Conservation (phyloP, 2,329 filamentous ascomycete genomes). For the Beauveria caledonica region DNA sequence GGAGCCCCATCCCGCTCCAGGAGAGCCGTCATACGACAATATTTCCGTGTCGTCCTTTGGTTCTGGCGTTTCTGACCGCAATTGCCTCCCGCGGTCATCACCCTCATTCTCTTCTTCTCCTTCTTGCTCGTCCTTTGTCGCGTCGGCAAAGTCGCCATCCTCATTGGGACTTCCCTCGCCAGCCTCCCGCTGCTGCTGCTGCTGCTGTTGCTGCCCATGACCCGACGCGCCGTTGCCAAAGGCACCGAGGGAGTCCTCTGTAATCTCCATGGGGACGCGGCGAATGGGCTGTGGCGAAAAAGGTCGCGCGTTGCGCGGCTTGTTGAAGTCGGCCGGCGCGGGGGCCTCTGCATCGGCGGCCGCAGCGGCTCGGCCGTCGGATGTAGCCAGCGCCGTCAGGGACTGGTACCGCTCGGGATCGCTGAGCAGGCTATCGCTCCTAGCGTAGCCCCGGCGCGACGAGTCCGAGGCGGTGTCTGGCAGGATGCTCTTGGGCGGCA, state of each 20-base stretch:
- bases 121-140: constrained; percentile 13
- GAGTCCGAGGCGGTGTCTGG: constrained; percentile 39
- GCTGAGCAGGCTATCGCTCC: constrained; percentile 48
- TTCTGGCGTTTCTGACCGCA: constrained; percentile 3
- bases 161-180: constrained; percentile 10
- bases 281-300: constrained; percentile 51
- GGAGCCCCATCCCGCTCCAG: constrained; percentile 15
- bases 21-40: constrained; percentile 13
- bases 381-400: constrained; percentile 37
- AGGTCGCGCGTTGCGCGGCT: constrained; percentile 45
- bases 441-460: constrained; percentile 29
- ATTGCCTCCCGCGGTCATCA: constrained; percentile 10
- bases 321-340: constrained; percentile 45
- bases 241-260: constrained; percentile 29
- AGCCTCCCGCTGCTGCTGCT: constrained; percentile 9
- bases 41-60: background rate
- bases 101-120: constrained; percentile 14
- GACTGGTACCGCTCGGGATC: constrained; percentile 50
- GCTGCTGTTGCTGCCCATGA: no score
- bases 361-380: constrained; percentile 11
- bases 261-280: constrained; percentile 32
- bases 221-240: constrained; percentile 5
- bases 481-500: constrained; percentile 56
- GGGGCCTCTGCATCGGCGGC: constrained; percentile 37
- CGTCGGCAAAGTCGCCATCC: constrained; percentile 13